Conservation (phyloP, 495 filamentous ascomycete genomes). For the Cercophora scortea region DNA sequence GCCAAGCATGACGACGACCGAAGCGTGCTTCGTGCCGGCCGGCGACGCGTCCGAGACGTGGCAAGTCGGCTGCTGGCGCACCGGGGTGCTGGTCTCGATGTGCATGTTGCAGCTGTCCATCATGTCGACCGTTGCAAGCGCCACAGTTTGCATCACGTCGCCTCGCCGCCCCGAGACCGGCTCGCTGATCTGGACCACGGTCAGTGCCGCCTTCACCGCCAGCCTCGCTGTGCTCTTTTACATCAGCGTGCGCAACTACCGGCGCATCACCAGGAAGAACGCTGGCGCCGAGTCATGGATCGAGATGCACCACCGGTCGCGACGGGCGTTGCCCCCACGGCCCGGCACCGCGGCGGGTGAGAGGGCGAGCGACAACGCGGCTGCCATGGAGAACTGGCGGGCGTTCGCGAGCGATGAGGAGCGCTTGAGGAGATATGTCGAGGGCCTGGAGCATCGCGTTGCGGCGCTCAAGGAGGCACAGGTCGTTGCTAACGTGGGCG, state of each 20-base stretch:
- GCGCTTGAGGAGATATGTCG: constrained; percentile 11
- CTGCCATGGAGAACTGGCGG: constrained; percentile 5
- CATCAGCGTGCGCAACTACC: background rate
- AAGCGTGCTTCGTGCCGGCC: background rate
- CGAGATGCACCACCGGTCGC: constrained; percentile 10
- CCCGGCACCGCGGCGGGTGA: background rate
- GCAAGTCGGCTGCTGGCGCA: background rate
- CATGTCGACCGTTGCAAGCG: constrained; percentile 7
- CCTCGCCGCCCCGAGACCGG: background rate
- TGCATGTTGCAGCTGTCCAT: constrained; percentile 7
- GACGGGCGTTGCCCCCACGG: constrained; percentile 6
- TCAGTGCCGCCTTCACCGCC: constrained; percentile 5
- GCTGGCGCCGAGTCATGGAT: constrained; percentile 11
- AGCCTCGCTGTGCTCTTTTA: constrained; percentile 1
- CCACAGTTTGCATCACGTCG: constrained; percentile 4
- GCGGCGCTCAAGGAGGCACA: constrained; percentile 4
- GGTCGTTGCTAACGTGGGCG: background rate
- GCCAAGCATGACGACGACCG: background rate
- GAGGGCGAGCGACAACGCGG: constrained; percentile 1
- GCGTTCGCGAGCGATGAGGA: constrained; percentile 10
- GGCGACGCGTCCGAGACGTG: too few relatives aligned
- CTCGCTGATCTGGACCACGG: background rate
- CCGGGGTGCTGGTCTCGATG: background rate
- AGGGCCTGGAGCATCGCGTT: constrained; percentile 12
- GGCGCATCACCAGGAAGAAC: background rate